These are phyloP conservation scores for Cicer cuneatum DNA, from an alignment of 306 rosid species.

Conservation along the genomic window DNA sequence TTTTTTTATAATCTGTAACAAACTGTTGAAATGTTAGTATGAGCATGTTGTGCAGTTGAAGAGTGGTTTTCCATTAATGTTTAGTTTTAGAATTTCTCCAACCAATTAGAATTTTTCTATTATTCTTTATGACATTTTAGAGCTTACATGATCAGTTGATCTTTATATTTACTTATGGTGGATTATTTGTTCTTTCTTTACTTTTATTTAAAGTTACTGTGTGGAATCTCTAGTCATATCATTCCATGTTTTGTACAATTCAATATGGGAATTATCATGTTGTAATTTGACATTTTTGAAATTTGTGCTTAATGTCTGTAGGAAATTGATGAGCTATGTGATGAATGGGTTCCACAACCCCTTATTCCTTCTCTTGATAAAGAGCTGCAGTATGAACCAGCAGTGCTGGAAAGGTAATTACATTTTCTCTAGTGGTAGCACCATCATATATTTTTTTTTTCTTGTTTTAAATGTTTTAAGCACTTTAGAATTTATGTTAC, in stretches of 20 bases:
- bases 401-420: constrained; percentile 87
- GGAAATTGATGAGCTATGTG: constrained; percentile 96
- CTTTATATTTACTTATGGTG: constrained; percentile 15
- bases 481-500: neutral
- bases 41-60: constrained; percentile 3
- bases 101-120: no score
- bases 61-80: constrained; percentile 12
- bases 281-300: constrained; percentile 15
- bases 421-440: constrained; percentile 38
- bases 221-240: constrained; percentile 30
- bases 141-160: constrained; percentile 24
- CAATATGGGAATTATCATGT: constrained; percentile 7
- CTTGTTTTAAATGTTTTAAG: constrained; percentile 8
- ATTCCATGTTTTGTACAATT: constrained; percentile 5
- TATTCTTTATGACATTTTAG: constrained; percentile 35
- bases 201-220: neutral
- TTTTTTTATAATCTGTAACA: no score
- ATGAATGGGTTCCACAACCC: constrained; percentile 95
- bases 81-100: constrained; percentile 15
- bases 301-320: constrained; percentile 45
- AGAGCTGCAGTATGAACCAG: constrained; percentile 78
- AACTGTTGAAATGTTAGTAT: no score
- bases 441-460: constrained; percentile 23
- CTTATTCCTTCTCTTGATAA: constrained; percentile 82
- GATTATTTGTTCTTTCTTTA: neutral